phyloP scores from a whole-genome alignment of 106 monocot species.

The Agapanthus africanus region DNA sequence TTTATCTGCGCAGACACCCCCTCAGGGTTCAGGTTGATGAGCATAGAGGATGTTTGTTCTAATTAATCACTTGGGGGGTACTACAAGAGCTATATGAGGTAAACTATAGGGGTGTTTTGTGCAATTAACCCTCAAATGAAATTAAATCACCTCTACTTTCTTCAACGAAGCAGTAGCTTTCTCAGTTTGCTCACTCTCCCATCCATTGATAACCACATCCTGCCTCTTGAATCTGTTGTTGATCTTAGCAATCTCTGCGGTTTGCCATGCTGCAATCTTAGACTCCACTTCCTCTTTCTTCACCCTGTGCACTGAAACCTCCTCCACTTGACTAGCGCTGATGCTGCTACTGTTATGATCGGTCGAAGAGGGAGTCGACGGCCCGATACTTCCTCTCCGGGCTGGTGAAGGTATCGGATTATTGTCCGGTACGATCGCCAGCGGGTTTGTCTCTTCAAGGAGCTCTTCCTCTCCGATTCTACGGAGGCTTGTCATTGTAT shows the following conservation, averaged over 20 bases:
- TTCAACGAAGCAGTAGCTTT: constrained; percentile 53
- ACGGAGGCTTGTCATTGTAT: constrained; percentile 8
- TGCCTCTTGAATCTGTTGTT: constrained; percentile 81
- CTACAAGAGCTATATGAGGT: too few relatives aligned
- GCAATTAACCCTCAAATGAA: too few relatives aligned
- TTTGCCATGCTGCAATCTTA: constrained; percentile 80
- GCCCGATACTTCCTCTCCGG: neutral
- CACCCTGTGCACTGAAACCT: constrained; percentile 51
- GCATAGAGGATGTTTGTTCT: too few relatives aligned
- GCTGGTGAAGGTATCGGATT: constrained; percentile 44
- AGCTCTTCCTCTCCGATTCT: constrained; percentile 51
- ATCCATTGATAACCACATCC: constrained; percentile 75
- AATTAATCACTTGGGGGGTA: too few relatives aligned
- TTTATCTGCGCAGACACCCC: too few relatives aligned
- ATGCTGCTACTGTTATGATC: neutral
- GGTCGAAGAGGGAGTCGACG: neutral
- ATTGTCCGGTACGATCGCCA: constrained; percentile 78
- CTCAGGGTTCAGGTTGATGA: too few relatives aligned
- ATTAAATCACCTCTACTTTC: constrained; percentile 89
- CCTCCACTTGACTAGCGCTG: constrained; percentile 9
- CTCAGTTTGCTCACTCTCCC: constrained; percentile 70
- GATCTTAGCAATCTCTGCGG: constrained; percentile 72
- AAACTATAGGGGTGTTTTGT: too few relatives aligned
- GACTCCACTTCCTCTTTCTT: constrained; percentile 84
- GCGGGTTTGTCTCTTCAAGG: constrained; percentile 68